Evolutionary conservation across 768 basidiomycete species (phyloP), one percentile per base, ranked within the genome.

Genomic region (Kwoniella sp.): DNA sequence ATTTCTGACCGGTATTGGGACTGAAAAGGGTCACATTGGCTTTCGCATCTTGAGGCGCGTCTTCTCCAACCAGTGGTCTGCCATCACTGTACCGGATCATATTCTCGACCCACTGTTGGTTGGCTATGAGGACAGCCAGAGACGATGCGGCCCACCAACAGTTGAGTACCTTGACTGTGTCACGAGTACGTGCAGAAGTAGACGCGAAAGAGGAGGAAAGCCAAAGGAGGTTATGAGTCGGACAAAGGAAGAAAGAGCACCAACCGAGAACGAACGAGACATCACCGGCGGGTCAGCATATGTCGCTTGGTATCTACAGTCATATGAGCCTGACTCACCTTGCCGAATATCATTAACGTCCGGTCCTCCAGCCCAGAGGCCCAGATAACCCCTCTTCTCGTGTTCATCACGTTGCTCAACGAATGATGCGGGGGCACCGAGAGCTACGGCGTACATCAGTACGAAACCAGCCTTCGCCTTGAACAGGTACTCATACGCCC

Each of bases 131-230:
- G 24, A 72, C 61, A 1, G 74, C 68, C 10, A 72, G 27, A 0
- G 68, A 54, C 13, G 68, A 61, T 13, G 74, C 74, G 13, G 56
- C 60, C 48, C 64, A 51, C 69, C 71, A 76, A 51, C 74, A 76
- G 33, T 76, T 59, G 24, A 61, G 57, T 2, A 70, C 60, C 22
- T 53, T 54, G 9, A 57, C 74, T 76, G 56, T 33, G 13, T 33
- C 5, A 33, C 7, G 24, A 21, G 40, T 15, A 15, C 17, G 40
- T 44, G 13, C 30, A 47, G 24, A 3, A 47, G 24, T 44, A 24
- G 40, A 44, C 40, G 40, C 3, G 5, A 5, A 33, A 33, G 13
- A 33, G 33, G 40, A 3, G 40, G 40, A 6, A 6, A 33, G 33
- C 17, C 40, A 19, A 44, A 44, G 40, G 40, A 52, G 8, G 58